Conservation (phyloP, 2,329 filamentous ascomycete species). For the Zymoseptoria pseudotritici region DNA sequence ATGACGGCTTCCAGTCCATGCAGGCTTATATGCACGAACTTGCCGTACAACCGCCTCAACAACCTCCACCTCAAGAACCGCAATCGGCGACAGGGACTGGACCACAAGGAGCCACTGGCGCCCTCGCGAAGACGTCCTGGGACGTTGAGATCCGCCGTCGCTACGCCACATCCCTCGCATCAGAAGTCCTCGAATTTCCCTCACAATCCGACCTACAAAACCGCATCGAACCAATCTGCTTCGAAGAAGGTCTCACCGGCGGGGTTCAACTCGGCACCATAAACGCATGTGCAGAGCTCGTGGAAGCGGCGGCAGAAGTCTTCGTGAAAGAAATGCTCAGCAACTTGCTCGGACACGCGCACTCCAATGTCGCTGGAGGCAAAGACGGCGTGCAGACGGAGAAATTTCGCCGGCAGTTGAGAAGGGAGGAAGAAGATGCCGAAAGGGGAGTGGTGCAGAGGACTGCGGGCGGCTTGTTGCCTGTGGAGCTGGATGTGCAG, state of each 20-base stretch:
- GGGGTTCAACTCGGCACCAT: conserved; percentile 24
- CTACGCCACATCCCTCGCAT: conserved; percentile 54
- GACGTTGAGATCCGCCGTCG: conserved; percentile 59
- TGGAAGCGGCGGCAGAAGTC: conserved; percentile 55
- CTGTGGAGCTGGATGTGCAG: conserved; percentile 70
- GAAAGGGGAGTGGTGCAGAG: conserved; percentile 66
- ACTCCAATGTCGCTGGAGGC: conserved; percentile 45
- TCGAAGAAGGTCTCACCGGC: conserved; percentile 54
- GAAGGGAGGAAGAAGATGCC: conserved; percentile 65
- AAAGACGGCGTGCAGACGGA: conserved; percentile 59
- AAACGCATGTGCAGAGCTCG: conserved; percentile 49
- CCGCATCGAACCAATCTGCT: conserved; percentile 58
- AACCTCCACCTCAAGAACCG: conserved; percentile 14
- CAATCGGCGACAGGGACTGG: conserved; percentile 16
- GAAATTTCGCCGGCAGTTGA: conserved; percentile 67
- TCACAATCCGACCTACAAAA: conserved; percentile 49
- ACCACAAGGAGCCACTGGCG: conserved; percentile 3
- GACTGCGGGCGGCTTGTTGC: conserved; percentile 70
- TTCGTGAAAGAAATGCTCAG: conserved; percentile 56
- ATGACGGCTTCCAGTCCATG: conserved; percentile 21
- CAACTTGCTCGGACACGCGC: conserved; percentile 47
- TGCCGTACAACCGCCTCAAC: conserved; percentile 17
- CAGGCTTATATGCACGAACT: conserved; percentile 24
- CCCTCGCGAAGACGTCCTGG: conserved; percentile 42
- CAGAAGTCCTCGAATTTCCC: conserved; percentile 57